A percentile compares a stretch with the other conserved stretches of the same genome.
Evolutionary conservation across 331 rosid species (phyloP).

Genomic region (Rhamnella rubrinervis): DNA sequence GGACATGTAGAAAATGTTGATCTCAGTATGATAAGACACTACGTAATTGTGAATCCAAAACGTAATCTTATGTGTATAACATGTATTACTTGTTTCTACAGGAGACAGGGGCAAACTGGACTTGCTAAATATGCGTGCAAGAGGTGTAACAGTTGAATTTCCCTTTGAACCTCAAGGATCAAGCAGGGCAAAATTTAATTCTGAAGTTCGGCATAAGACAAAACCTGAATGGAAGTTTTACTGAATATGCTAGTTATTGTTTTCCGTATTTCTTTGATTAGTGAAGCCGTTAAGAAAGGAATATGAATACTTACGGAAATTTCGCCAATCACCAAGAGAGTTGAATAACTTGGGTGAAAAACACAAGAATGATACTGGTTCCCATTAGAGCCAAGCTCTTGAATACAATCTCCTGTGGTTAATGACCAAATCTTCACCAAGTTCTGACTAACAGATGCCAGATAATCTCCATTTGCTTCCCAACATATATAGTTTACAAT

Average conservation of each 20-base stretch:
- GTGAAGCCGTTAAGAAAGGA: neutral
- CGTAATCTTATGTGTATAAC: too few relatives aligned
- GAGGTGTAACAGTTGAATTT: too few relatives aligned
- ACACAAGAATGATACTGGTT: constrained; percentile 70
- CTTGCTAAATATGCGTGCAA: too few relatives aligned
- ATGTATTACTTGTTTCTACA: too few relatives aligned
- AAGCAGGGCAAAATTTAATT: too few relatives aligned
- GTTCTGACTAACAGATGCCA: constrained; percentile 78
- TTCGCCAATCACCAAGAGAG: constrained; percentile 79
- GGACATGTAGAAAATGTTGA: too few relatives aligned
- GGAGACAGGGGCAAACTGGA: too few relatives aligned
- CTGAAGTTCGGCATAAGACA: too few relatives aligned
- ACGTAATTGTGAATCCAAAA: too few relatives aligned
- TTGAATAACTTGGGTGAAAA: constrained; percentile 84
- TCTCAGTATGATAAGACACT: too few relatives aligned
- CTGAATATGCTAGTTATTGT: neutral
- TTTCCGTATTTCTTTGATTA: neutral
- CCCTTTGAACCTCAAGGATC: too few relatives aligned
- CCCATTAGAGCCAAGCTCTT: constrained; percentile 69
- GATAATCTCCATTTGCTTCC: constrained; percentile 73
- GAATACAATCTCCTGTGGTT: constrained; percentile 69
- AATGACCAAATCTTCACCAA: constrained; percentile 75
- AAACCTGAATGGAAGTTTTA: neutral
- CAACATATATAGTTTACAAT: constrained; percentile 67
- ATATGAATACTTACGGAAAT: constrained; percentile 22